Evolutionary conservation across 106 monocot species (phyloP), one percentile per base, ranked within the genome.

Genomic region (Amphibolis antarctica): DNA sequence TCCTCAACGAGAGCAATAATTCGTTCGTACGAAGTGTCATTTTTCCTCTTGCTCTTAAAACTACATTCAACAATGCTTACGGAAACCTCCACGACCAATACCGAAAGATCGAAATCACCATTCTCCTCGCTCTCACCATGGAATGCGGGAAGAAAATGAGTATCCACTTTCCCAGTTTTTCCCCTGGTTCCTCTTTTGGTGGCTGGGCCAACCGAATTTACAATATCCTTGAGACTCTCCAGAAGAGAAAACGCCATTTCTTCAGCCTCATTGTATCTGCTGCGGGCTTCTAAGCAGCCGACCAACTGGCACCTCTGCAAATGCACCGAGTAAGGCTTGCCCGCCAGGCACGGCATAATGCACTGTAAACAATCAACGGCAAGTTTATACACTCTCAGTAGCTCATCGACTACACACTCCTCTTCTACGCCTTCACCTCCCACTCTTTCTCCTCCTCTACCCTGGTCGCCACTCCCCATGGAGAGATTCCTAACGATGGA

Each of bases 331-430:
- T 76, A 85, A 24, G 82, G 77, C 43, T 76, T 84, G 0, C 88
- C 82, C 10, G 51, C 77, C 12, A 88, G 69, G 64, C 79, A 84
- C 24, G 80, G 72, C 23, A 77, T 42, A 48, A 92, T 73, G 63
- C 75, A 77, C 30, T 28, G 21, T 23, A 92, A 23, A 55, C 88
- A 92, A 3, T 85, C 88, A 1, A 87, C 57, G 24, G 65, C 60
- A 9, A 85, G 81, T 12, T 71, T 68, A 49, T 88, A 88, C 15
- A 80, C 60, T 0, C 62, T 42, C 5, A 87, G 72, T 0, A 92
- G 73, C 64, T 85, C 84, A 17, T 2, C 27, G 0, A 72, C 72
- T 10, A 46, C 9, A 1, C 69, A 18, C 14, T 42, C 44, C 29
- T 57, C 49, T 14, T 68, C 64, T 31, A n/a, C n/a, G n/a, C n/a